Conservation (phyloP, 192 early-diverging fungal species). For the Jimgerdemannia lactiflua region DNA sequence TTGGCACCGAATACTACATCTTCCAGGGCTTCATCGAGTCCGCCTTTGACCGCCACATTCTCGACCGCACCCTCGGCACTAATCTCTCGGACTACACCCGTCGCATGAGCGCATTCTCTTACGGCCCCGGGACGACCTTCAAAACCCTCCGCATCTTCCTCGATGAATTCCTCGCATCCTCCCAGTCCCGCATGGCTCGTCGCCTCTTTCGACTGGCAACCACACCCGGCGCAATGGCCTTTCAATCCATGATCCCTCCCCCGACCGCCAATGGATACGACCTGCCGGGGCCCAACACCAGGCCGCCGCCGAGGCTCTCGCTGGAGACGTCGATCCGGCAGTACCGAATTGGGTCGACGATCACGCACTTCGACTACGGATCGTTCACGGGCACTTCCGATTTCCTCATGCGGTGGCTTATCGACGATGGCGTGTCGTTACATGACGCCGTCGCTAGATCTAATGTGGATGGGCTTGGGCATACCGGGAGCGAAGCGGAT, state of each 20-base stretch:
- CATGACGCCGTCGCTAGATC: constrained; percentile 3
- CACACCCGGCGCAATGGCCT: neutral
- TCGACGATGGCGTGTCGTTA: constrained; percentile 26
- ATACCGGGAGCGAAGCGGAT: neutral
- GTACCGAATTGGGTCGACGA: constrained; percentile 29
- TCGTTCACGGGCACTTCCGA: constrained; percentile 25
- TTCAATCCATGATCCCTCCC: neutral
- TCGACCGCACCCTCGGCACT: neutral
- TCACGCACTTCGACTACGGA: constrained; percentile 34
- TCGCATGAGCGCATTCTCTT: neutral
- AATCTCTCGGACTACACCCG: neutral
- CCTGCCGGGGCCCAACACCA: too few species aligned
- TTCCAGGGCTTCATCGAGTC: neutral
- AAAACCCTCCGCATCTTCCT: neutral
- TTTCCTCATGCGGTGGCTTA: constrained; percentile 37
- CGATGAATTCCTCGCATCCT: neutral
- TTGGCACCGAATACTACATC: neutral
- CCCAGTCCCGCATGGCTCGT: neutral
- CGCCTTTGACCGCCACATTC: neutral
- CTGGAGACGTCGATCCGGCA: constrained; percentile 27
- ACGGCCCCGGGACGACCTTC: neutral
- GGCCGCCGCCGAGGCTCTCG: constrained; percentile 9
- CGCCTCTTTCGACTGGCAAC: neutral
- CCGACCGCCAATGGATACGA: too few species aligned
- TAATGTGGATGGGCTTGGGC: neutral